Conservation (phyloP, 1,284 basidiomycete genomes). For the Vanrija sp. region DNA sequence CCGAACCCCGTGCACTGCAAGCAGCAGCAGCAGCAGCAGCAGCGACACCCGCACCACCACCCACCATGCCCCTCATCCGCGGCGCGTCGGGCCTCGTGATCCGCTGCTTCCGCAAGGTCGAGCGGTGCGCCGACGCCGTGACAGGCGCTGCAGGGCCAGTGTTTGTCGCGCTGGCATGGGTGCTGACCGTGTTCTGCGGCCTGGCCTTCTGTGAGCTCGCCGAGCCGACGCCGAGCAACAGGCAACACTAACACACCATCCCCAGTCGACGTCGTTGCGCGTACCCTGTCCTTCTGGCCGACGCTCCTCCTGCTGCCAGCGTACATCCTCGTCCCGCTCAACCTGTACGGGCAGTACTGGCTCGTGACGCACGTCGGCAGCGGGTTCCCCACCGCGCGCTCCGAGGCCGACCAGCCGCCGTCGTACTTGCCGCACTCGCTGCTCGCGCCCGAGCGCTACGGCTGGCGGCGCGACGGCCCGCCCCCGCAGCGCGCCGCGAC, state of each 20-base stretch:
- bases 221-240: no score
- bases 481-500: background rate
- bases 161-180: conserved; percentile 73
- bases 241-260: background rate
- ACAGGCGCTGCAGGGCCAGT: conserved; percentile 87
- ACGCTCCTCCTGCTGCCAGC: conserved; percentile 56
- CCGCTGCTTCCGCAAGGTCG: conserved; percentile 76
- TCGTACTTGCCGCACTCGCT: conserved; percentile 20
- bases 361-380: conserved; percentile 72
- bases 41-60: background rate
- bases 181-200: conserved; percentile 82
- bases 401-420: conserved; percentile 19
- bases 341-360: conserved; percentile 78
- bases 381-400: conserved; percentile 57
- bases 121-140: conserved; percentile 69
- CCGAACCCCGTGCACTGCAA: no score
- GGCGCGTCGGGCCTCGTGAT: conserved; percentile 59
- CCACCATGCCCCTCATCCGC: conserved; percentile 24
- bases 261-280: conserved; percentile 65
- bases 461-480: conserved; percentile 6
- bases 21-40: no score
- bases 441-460: conserved; percentile 33
- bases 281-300: conserved; percentile 56
- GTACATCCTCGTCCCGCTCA: conserved; percentile 70
- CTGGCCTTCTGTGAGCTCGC: conserved; percentile 15